Conservation (phyloP, 1,284 basidiomycete genomes). For the Serendipita sp. region DNA sequence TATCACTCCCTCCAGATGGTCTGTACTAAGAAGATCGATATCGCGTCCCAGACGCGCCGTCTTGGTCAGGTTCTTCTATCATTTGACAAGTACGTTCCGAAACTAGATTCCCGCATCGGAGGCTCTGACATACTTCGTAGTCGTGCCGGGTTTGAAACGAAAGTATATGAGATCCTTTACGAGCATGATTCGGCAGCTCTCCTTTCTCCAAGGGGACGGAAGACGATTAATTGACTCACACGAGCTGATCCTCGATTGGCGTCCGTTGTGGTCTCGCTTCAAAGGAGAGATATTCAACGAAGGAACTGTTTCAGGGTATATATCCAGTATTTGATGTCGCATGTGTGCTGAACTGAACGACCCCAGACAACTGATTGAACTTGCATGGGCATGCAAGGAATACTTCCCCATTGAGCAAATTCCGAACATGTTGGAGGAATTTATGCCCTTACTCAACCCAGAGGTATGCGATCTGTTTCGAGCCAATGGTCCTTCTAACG, state of each 20-base stretch:
- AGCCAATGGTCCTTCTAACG: background rate
- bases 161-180: constrained; percentile 15
- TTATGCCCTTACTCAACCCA: constrained; percentile 52
- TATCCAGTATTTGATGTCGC: background rate
- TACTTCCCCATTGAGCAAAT: constrained; percentile 59
- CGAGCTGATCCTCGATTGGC: background rate
- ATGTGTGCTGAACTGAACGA: background rate
- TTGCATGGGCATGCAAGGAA: constrained; percentile 30
- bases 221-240: background rate
- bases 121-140: constrained; percentile 12
- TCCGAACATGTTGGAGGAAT: constrained; percentile 55
- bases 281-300: background rate
- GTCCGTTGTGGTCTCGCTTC: background rate
- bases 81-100: constrained; percentile 33
- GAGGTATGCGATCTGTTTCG: constrained; percentile 29
- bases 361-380: constrained; percentile 8
- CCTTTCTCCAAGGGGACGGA: constrained; percentile 1
- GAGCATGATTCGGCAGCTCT: background rate
- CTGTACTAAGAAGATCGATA: constrained; percentile 71
- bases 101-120: too few species aligned
- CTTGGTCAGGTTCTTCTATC: constrained; percentile 70
- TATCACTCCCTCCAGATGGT: constrained; percentile 40
- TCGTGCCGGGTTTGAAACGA: constrained; percentile 62
- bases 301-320: background rate
- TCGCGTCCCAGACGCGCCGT: constrained; percentile 57